Base-by-base conservation (phyloP, 106 monocot genomes). In the Dendrobium nobile region DNA sequence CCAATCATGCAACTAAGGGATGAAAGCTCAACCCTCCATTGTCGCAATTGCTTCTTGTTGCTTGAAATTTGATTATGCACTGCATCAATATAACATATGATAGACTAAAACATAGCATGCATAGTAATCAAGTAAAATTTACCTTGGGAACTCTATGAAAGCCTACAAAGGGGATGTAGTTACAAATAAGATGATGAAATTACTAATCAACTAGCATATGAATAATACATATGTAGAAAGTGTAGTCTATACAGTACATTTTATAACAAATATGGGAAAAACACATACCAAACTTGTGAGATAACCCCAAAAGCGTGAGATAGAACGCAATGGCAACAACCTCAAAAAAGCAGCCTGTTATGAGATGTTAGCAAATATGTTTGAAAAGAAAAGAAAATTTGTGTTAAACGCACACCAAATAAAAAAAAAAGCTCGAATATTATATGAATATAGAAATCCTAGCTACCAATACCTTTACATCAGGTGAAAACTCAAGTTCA, bases 401-500 rank as follows among this genome's bases (percentile, higher is more conserved):
- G 44, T 42, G 6, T 74, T 74, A 74, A 74, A 43, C 3, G 40
- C 18, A 40, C 40, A 70, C 3, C 51, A 51, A 51, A 51, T 11
- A 51, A 51, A 13, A 11, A 13, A 11, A 13, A 70, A 3, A 13
- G 33, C 37, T 31, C 11, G 20, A 70, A 70, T 70, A 70, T 13
- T 26, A 70, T 26, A 42, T 44, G 10, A 20, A 33, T 28, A 28
- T 1, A 47, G 26, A 67, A 15, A 64, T 67, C 16, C 11, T n/a
- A 70, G 19, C 27, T 37, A 51, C 8, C n/a, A 77, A 7, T 80
- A 98, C 98, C 92, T 98, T 97, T 28, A 77, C 77, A 85, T 95
- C 98, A 27, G 95, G 92, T 56, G 89, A 91, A 72, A 98, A 95
- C 79, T 92, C 92, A 64, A 75, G 89, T 88, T 98, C 94, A 83